Conservation (phyloP, 1,284 basidiomycete genomes). For the Cutaneotrichosporon daszewskae region DNA sequence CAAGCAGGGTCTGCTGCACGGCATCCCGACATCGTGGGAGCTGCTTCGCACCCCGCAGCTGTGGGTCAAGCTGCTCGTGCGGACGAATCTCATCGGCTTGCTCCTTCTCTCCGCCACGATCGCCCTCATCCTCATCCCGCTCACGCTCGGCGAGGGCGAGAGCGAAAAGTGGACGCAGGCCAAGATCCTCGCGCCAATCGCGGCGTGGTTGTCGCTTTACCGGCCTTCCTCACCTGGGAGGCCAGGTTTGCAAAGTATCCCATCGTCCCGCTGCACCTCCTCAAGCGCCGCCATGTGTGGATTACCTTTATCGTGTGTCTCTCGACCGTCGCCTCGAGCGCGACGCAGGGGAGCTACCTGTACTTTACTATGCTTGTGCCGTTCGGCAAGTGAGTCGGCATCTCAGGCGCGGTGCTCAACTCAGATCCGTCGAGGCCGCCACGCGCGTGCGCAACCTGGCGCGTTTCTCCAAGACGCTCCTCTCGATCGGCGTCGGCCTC, state of each 20-base stretch:
- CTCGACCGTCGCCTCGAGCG: constrained; percentile 43
- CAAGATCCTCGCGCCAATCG: constrained; percentile 44
- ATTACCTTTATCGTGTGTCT: constrained; percentile 34
- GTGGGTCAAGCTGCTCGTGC: constrained; percentile 40
- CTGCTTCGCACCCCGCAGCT: constrained; percentile 1
- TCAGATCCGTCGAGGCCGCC: constrained; percentile 3
- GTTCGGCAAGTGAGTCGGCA: constrained; percentile 45
- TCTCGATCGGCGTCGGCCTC: constrained; percentile 39
- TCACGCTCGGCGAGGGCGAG: constrained; percentile 42
- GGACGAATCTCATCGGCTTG: constrained; percentile 45
- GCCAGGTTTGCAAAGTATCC: constrained; percentile 30
- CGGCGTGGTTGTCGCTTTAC: constrained; percentile 35
- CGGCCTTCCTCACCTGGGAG: constrained; percentile 46
- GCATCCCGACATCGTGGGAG: constrained; percentile 19
- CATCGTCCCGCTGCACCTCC: constrained; percentile 32
- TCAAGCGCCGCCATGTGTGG: constrained; percentile 38
- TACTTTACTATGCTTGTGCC: constrained; percentile 44
- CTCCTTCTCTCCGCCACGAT: constrained; percentile 30
- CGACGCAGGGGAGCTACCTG: constrained; percentile 40
- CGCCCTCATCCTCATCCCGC: constrained; percentile 39
- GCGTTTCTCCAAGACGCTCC: constrained; percentile 43
- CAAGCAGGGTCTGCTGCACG: constrained; percentile 7
- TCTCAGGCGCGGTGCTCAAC: too few species aligned
- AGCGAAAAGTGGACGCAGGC: constrained; percentile 32
- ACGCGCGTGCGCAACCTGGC: constrained; percentile 45